Percentiles rank a stretch among this genome's conserved stretches.
phyloP scores from a whole-genome alignment of 768 basidiomycete genomes.

The Mrakia frigida region DNA sequence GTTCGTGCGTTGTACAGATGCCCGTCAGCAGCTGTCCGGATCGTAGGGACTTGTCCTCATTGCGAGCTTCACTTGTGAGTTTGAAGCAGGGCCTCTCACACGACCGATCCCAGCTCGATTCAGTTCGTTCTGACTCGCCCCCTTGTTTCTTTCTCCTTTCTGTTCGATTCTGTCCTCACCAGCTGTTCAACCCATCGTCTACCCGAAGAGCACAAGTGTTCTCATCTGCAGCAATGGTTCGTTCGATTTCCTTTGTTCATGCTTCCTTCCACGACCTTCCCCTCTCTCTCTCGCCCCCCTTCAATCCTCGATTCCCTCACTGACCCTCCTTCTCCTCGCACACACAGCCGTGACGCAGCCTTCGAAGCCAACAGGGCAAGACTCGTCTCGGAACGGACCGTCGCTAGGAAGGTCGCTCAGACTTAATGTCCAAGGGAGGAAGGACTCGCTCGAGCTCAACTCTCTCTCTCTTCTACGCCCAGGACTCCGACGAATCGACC shows the following conservation, averaged over 20 bases:
- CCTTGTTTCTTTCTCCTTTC: background rate
- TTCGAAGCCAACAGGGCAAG: constrained; percentile 33
- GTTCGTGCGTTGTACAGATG: constrained; percentile 13
- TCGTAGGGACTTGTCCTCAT: constrained; percentile 31
- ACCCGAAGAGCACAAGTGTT: constrained; percentile 27
- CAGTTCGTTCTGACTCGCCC: background rate
- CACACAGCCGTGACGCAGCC: constrained; percentile 27
- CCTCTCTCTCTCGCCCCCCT: background rate
- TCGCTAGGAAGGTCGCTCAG: constrained; percentile 26
- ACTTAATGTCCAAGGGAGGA: background rate
- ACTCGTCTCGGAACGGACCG: constrained; percentile 27
- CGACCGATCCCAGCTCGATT: background rate
- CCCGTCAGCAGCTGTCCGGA: constrained; percentile 27
- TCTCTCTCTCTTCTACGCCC: too few species aligned
- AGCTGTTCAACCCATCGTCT: constrained; percentile 31
- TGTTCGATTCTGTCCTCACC: background rate
- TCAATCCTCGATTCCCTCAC: background rate
- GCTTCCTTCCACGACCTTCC: background rate
- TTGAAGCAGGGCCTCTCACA: too few species aligned
- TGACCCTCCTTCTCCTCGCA: background rate
- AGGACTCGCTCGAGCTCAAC: too few species aligned
- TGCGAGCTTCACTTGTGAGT: constrained; percentile 28
- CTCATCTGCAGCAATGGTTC: constrained; percentile 26
- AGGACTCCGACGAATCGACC: too few species aligned
- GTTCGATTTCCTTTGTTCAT: background rate